phyloP scores from a whole-genome alignment of 1,139 yeast genomes.

The Taphrina betulina region DNA sequence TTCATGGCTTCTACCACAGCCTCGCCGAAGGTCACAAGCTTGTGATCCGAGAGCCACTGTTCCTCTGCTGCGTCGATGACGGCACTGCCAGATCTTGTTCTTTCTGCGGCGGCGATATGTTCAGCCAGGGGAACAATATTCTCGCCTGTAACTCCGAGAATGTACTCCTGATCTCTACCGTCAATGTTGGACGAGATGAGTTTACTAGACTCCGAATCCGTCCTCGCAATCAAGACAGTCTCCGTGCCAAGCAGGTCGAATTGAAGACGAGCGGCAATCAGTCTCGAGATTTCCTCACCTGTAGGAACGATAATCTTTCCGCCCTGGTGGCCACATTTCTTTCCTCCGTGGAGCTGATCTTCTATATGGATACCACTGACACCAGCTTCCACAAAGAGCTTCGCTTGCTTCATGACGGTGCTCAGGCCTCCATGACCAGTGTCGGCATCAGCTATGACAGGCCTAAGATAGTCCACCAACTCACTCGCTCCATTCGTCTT shows the following conservation, averaged over 20 bases:
- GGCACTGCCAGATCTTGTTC: slow-evolving; percentile 44
- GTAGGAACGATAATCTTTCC: slow-evolving; percentile 66
- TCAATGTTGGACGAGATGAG: slow-evolving; percentile 58
- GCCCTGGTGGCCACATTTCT: slow-evolving; percentile 64
- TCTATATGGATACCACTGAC: slow-evolving; percentile 66
- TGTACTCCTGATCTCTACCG: slow-evolving; percentile 56
- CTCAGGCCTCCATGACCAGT: slow-evolving; percentile 70
- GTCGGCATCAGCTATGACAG: slow-evolving; percentile 66
- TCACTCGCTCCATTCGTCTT: slow-evolving; percentile 48
- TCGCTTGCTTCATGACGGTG: slow-evolving; percentile 63
- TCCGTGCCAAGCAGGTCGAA: slow-evolving; percentile 65
- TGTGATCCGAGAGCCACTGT: slow-evolving; percentile 51
- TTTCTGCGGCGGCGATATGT: slow-evolving; percentile 51
- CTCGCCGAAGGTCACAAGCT: slow-evolving; percentile 53
- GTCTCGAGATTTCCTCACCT: slow-evolving; percentile 56
- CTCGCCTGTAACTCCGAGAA: slow-evolving; percentile 52
- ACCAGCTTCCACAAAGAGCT: slow-evolving; percentile 63
- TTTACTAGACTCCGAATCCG: slow-evolving; percentile 60
- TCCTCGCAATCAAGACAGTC: slow-evolving; percentile 59
- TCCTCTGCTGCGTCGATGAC: slow-evolving; percentile 48
- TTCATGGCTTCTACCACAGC: slow-evolving; percentile 46
- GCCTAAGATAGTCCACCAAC: slow-evolving; percentile 50
- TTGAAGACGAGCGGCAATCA: slow-evolving; percentile 61
- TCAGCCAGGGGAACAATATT: slow-evolving; percentile 52
- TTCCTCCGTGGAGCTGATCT: slow-evolving; percentile 65